These are phyloP conservation scores for Trichoderma polysporum DNA, from an alignment of 2,329 filamentous ascomycete genomes.

Conservation along the genomic window DNA sequence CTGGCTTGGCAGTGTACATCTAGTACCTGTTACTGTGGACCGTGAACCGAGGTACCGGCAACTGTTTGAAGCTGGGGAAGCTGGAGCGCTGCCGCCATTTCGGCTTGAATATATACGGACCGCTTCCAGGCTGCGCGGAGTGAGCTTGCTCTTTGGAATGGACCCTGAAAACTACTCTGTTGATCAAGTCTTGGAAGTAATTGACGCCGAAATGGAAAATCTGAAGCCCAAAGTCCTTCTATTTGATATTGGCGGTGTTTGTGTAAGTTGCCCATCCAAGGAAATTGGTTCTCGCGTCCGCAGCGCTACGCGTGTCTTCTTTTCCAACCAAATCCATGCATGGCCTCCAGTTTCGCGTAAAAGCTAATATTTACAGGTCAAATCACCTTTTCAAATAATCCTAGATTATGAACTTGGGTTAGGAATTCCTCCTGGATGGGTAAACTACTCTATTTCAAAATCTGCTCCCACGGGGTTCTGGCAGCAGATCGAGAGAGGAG, in stretches of 20 bases:
- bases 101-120: background rate
- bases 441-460: conserved; percentile 85
- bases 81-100: background rate
- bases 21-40: background rate
- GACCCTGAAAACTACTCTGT: conserved; percentile 15
- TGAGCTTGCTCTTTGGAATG: conserved; percentile 11
- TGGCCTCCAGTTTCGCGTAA: background rate
- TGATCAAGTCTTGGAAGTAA: conserved; percentile 32
- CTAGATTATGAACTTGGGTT: conserved; percentile 80
- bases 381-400: conserved; percentile 90
- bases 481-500: conserved; percentile 84
- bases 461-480: conserved; percentile 78
- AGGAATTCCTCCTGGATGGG: conserved; percentile 80
- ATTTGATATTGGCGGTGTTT: conserved; percentile 96
- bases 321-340: background rate
- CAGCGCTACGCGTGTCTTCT: background rate
- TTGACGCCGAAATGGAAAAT: conserved; percentile 41
- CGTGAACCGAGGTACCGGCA: conserved; percentile 22
- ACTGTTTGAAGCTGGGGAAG: conserved; percentile 1
- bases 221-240: conserved; percentile 69
- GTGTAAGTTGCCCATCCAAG: conserved; percentile 62
- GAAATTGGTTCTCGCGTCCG: background rate
- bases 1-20: background rate
- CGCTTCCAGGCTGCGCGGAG: background rate
- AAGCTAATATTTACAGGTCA: conserved; percentile 57